Base-by-base conservation (phyloP, 805 yeast genomes). In the Saccharomycopsis schoenii region DNA sequence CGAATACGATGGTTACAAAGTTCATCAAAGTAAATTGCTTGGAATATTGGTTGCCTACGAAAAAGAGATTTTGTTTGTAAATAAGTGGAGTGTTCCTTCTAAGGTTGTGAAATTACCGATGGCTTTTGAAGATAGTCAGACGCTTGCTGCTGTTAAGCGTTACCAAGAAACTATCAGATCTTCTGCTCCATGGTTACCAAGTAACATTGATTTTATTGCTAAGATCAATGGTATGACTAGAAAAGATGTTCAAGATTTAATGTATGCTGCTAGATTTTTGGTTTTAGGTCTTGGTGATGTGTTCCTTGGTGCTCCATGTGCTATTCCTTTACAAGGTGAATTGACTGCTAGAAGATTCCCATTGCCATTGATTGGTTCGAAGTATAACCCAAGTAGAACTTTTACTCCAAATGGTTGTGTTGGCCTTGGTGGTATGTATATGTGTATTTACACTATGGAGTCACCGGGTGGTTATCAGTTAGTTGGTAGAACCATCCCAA, bases 391-490 rank as follows among this genome's bases (percentile, higher is more conserved):
- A 47, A 88, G 97, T 14, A 83, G 99, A 78, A 89, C 97, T 0
- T 92, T 80, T 77, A 93, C 99, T 1, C 97, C 97, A 47, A 89
- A 90, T 70, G 99, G 99, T 67, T 88, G 94, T 42, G 98, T 93
- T 64, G 99, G 99, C 70, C 86, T 94, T 71, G 99, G 99, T 65
- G 98, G 99, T 68, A 90, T 88, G 89, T 94, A 91, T 80, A 92
- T 93, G 98, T 93, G 98, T 77, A 92, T 93, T 68, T 93, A 93
- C 74, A 90, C 98, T 39, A 92, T 93, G 93, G 96, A 90, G 67
- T 90, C 97, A 29, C 99, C 99, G 56, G 99, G 99, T 75, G 99
- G 99, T 39, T 93, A 93, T 75, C 98, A 93, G 76, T 80, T 93
- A 67, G 93, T 91, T 64, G 99, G 98, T 61, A 83, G 98, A 71